phyloP scores from a whole-genome alignment of 2,329 filamentous ascomycete species.

The Cryphonectria parasitica region DNA sequence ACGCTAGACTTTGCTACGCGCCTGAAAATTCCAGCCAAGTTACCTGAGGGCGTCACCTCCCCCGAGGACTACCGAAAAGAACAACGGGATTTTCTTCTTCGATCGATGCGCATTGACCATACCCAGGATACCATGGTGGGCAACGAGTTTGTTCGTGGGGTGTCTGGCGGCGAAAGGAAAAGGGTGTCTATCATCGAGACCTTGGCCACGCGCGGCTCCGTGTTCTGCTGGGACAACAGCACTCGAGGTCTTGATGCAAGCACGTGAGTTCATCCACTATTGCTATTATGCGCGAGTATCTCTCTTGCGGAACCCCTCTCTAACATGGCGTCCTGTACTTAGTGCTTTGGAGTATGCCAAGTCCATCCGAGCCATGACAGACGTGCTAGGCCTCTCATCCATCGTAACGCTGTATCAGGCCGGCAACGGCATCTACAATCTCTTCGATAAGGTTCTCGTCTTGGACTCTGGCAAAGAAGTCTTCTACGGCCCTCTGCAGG shows the following conservation, averaged over 20 bases:
- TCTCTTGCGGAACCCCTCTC: neutral
- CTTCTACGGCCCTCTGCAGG: slow-evolving; percentile 63
- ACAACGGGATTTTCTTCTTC: slow-evolving; percentile 58
- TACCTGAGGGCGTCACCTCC: slow-evolving; percentile 48
- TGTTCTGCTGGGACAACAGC: slow-evolving; percentile 71
- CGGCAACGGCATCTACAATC: slow-evolving; percentile 69
- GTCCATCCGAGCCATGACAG: slow-evolving; percentile 65
- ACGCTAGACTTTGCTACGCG: slow-evolving; percentile 61
- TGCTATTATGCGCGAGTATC: neutral
- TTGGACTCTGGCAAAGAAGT: slow-evolving; percentile 68
- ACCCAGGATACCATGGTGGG: slow-evolving; percentile 75
- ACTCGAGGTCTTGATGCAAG: slow-evolving; percentile 64
- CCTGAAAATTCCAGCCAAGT: slow-evolving; percentile 35
- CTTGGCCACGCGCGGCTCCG: slow-evolving; percentile 58
- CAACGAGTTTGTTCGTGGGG: slow-evolving; percentile 72
- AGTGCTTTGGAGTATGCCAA: slow-evolving; percentile 63
- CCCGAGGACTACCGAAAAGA: slow-evolving; percentile 40
- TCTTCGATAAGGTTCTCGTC: slow-evolving; percentile 72
- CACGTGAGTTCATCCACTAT: slow-evolving; percentile 6
- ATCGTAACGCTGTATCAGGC: slow-evolving; percentile 72
- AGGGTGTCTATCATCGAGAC: slow-evolving; percentile 74
- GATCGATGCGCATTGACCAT: slow-evolving; percentile 63
- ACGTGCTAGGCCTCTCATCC: slow-evolving; percentile 61
- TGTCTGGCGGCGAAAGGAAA: slow-evolving; percentile 74
- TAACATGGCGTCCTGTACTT: neutral